Evolutionary conservation across 2,329 filamentous ascomycete genomes (phyloP), one percentile per base, ranked within the genome.

Genomic region (Fusarium sp.): DNA sequence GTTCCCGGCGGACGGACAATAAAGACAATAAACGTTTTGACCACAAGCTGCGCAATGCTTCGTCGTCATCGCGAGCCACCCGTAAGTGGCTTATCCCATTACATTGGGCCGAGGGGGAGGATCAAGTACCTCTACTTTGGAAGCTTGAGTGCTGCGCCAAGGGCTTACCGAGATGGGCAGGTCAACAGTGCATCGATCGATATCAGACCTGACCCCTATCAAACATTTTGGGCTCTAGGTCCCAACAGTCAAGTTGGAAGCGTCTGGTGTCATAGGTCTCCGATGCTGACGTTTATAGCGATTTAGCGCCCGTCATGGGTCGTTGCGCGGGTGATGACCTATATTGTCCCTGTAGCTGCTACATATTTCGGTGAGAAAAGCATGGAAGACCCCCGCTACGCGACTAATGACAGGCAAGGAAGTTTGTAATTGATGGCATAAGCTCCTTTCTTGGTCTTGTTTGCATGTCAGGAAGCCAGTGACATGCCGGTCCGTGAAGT

Each of bases 151-250:
- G 57, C 48, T 46, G 45, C 34, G 31, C 51, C 56, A 55, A 65
- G 48, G 37, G 30, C 67, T 70, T 70, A 48, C 67, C 67, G 46
- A 64, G 67, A 68, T 53, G 67, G 67, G 67, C 67, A 69, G 67
- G 67, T 67, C 49, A 42, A 62, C 28, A 28, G 28, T 3, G 28
- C 28, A 57, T 59, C 41, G 52, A 62, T 63, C 44, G 42, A 51
- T 61, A 26, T 12, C 30, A 42, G 54, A 65, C 19, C n/a, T 26
- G 53, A 52, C 64, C 50, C 62, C 58, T 67, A 64, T 64, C 58
- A 55, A 19, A 39, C 44, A 39, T 46, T 51, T 26, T 44, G 45
- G 43, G 62, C 51, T 62, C 41, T 50, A 43, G 28, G 31, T 25
- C 42, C 52, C 43, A 39, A 30, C 37, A 50, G 37, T 37, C 41